Evolutionary conservation across 805 yeast species (phyloP).

Genomic region (Yamadazyma insecticola): DNA sequence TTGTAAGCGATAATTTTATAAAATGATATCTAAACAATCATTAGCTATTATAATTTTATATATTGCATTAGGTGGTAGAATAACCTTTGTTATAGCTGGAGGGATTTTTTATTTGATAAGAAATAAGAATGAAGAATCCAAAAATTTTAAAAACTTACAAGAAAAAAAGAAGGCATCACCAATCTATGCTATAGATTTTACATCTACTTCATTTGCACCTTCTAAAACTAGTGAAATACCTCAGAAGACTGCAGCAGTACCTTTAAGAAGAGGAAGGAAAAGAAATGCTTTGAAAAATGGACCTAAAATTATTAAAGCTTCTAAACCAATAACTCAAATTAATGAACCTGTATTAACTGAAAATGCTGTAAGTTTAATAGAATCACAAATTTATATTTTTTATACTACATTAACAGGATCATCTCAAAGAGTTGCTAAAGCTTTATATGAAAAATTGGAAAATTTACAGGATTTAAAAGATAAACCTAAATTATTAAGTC

Average conservation of each 20-base stretch:
- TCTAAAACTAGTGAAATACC: constrained; percentile 16
- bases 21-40: constrained; percentile 8
- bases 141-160: constrained; percentile 1
- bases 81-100: constrained; percentile 24
- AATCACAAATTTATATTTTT: constrained; percentile 62
- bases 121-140: neutral
- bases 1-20: constrained; percentile 3
- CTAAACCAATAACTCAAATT: constrained; percentile 21
- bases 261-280: constrained; percentile 15
- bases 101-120: constrained; percentile 1
- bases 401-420: constrained; percentile 87
- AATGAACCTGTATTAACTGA: constrained; percentile 32
- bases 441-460: constrained; percentile 37
- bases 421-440: constrained; percentile 62
- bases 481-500: constrained; percentile 53
- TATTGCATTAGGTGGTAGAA: constrained; percentile 39
- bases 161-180: constrained; percentile 24
- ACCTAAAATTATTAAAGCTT: constrained; percentile 37
- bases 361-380: constrained; percentile 35
- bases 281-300: constrained; percentile 18
- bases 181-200: constrained; percentile 40
- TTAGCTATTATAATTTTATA: constrained; percentile 16
- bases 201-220: constrained; percentile 28
- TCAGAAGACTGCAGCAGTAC: constrained; percentile 6
- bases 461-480: constrained; percentile 19